These are phyloP conservation scores for Royoungia palumana DNA, from an alignment of 768 basidiomycete genomes.

Conservation along the genomic window DNA sequence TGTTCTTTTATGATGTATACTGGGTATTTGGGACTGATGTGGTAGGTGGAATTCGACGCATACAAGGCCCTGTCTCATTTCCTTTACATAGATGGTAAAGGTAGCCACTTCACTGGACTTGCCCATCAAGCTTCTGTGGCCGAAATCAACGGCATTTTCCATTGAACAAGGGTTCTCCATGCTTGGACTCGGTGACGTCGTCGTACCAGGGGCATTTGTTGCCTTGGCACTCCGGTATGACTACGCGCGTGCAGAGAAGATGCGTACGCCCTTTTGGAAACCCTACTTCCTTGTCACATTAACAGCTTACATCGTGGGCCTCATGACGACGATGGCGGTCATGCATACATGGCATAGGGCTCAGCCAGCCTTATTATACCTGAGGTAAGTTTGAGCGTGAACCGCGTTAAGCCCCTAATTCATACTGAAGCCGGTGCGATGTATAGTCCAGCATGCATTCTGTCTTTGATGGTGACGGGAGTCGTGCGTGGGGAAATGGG, in stretches of 20 bases:
- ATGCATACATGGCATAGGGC: slow-evolving; percentile 77
- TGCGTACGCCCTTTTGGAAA: slow-evolving; percentile 46
- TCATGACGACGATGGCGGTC: slow-evolving; percentile 73
- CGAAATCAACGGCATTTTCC: slow-evolving; percentile 57
- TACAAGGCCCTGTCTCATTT: slow-evolving; percentile 1
- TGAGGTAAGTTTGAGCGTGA: slow-evolving; percentile 54
- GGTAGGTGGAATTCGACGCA: slow-evolving; percentile 41
- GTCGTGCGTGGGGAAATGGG: slow-evolving; percentile 62
- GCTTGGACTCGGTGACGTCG: slow-evolving; percentile 90
- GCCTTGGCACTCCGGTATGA: slow-evolving; percentile 88
- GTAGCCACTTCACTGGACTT: slow-evolving; percentile 88
- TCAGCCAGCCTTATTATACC: slow-evolving; percentile 91
- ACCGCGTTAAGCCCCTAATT: neutral
- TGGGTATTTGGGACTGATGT: slow-evolving; percentile 92
- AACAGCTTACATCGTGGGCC: slow-evolving; percentile 68
- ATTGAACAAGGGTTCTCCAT: slow-evolving; percentile 68
- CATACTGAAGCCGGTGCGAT: slow-evolving; percentile 1
- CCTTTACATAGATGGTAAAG: slow-evolving; percentile 80
- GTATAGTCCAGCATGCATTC: slow-evolving; percentile 69
- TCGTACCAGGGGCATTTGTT: slow-evolving; percentile 66
- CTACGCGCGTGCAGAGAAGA: slow-evolving; percentile 42
- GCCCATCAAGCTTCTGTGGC: slow-evolving; percentile 91
- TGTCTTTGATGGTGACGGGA: slow-evolving; percentile 62
- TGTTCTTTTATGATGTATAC: slow-evolving; percentile 93
- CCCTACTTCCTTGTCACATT: slow-evolving; percentile 76